phyloP scores from a whole-genome alignment of 768 basidiomycete species.

The Solioccasus polychromus region DNA sequence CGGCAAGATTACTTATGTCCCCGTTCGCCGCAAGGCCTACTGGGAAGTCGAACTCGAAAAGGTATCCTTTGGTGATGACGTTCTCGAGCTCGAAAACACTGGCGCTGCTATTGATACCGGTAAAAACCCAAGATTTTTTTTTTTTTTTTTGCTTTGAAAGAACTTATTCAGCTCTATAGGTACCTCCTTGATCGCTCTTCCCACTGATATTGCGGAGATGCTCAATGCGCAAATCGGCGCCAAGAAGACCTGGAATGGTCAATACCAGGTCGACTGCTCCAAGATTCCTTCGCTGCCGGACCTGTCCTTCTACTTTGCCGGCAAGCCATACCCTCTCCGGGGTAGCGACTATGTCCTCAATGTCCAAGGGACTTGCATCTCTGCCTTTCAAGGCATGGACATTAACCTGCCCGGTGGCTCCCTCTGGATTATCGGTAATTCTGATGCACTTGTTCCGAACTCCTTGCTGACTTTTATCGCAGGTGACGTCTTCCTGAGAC shows the following conservation, averaged over 20 bases:
- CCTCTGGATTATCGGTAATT: conserved; percentile 86
- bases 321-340: conserved; percentile 75
- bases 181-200: conserved; percentile 91
- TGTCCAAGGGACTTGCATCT: conserved; percentile 90
- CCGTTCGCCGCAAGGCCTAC: conserved; percentile 92
- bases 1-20: conserved; percentile 83
- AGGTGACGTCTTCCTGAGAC: conserved; percentile 91
- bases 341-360: conserved; percentile 88
- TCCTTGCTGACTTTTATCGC: conserved; percentile 4
- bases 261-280: conserved; percentile 87
- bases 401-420: conserved; percentile 76
- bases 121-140: conserved; percentile 26
- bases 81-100: conserved; percentile 87
- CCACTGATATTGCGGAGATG: conserved; percentile 96
- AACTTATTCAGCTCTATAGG: conserved; percentile 40
- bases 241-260: conserved; percentile 92
- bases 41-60: conserved; percentile 97
- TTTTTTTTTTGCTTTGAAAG: background rate
- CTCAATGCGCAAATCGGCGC: conserved; percentile 94
- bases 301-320: conserved; percentile 78
- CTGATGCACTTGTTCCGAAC: background rate
- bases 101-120: conserved; percentile 92
- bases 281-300: conserved; percentile 84
- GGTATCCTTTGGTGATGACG: conserved; percentile 81
- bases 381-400: conserved; percentile 89